A percentile compares a stretch with the other conserved stretches of the same genome.
Evolutionary conservation across 169 alveolate genomes (phyloP).

Genomic region (Theileria parva): DNA sequence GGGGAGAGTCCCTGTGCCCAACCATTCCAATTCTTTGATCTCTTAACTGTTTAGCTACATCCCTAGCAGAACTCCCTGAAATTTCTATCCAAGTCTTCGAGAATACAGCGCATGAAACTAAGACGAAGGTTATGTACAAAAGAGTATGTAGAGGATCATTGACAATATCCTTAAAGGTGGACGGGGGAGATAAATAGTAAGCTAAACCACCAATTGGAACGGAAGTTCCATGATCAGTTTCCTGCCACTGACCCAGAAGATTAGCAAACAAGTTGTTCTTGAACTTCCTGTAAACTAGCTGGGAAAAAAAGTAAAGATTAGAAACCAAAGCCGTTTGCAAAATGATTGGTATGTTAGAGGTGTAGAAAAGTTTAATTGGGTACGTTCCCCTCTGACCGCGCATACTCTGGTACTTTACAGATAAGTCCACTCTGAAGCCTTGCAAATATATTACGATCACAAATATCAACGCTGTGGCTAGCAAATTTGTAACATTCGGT

Average conservation of each 20-base stretch:
- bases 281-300: conserved; percentile 96
- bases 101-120: conserved; percentile 98
- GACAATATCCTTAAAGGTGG: conserved; percentile 86
- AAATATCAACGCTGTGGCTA: conserved; percentile 96
- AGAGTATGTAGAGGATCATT: conserved; percentile 97
- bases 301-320: conserved; percentile 98
- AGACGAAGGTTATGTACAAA: conserved; percentile 95
- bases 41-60: conserved; percentile 98
- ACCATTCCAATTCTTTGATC: conserved; percentile 92
- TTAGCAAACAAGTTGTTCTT: conserved; percentile 92
- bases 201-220: conserved; percentile 99
- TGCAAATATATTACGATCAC: conserved; percentile 98
- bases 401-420: conserved; percentile 92
- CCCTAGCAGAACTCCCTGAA: conserved; percentile 98
- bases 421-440: conserved; percentile 97
- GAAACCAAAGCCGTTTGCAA: conserved; percentile 98
- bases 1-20: conserved; percentile 81
- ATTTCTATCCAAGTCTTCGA: conserved; percentile 99
- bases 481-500: conserved; percentile 95
- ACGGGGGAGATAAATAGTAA: conserved; percentile 98
- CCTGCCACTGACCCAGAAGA: conserved; percentile 95
- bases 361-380: conserved; percentile 99
- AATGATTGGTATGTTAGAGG: conserved; percentile 99
- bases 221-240: conserved; percentile 92
- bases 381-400: conserved; percentile 97